Conservation (phyloP, 2,329 filamentous ascomycete species). For the Colletotrichum endophyticum region DNA sequence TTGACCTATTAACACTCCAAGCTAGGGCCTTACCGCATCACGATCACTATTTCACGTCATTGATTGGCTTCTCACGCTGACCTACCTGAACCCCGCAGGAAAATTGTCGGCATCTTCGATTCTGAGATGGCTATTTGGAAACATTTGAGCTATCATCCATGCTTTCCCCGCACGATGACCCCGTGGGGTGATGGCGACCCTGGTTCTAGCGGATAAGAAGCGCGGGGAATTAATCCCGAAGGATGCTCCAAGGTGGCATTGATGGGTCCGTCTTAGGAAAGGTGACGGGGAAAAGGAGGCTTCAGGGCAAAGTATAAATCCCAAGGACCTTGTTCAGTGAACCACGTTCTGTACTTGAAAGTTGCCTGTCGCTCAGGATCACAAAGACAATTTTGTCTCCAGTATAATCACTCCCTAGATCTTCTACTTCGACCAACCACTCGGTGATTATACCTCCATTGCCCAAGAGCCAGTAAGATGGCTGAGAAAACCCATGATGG, state of each 20-base stretch:
- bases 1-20: not conserved
- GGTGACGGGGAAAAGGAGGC: not conserved
- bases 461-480: not conserved
- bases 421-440: not conserved
- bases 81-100: not conserved
- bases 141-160: not conserved
- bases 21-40: not conserved
- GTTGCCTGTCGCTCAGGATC: not conserved
- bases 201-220: not conserved
- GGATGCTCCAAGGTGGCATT: not conserved
- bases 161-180: not conserved
- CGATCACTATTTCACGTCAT: not conserved
- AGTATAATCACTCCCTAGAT: not conserved
- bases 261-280: not conserved
- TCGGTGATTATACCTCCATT: not conserved
- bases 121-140: not conserved
- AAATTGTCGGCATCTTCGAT: not conserved
- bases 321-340: not conserved
- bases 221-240: not conserved
- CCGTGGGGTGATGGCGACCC: not conserved
- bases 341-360: not conserved
- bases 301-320: not conserved
- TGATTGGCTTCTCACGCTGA: not conserved
- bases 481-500: not conserved
- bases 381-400: not conserved